Evolutionary conservation across 148 eudicot genomes (phyloP), one percentile per base, ranked within the genome.

Genomic region (Rhododendron mucronatum): DNA sequence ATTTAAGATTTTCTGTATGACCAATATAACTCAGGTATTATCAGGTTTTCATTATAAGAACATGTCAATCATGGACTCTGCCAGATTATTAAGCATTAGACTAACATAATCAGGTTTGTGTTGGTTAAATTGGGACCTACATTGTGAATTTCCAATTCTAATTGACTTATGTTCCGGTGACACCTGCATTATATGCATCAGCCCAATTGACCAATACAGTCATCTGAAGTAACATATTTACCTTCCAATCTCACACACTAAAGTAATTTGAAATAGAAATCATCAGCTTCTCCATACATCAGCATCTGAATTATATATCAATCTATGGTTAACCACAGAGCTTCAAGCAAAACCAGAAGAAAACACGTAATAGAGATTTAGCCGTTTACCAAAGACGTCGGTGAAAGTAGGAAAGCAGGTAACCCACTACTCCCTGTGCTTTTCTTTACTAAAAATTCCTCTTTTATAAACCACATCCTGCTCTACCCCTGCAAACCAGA

Each of bases 351-450:
- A 81, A 86, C 79, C 51, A 86, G 35, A 48, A 81, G 50, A 55
- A 76, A 28, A 57, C 23, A 83, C 45, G 23, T 16, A 53, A 4
- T 21, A 51, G 14, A 30, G 59, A 48, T 71, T 81, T 23, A 55
- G 6, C 51, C 67, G 23, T 84, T 84, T 48, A 35, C 50, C 28
- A 51, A 37, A 37, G 37, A 67, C 55, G 51, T n/a, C 5, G 48
- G 77, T 75, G 26, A 21, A 74, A 75, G 55, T 80, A 89, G 71
- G 84, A 86, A 82, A 77, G 84, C 48, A 85, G 86, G 88, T 63
- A 28, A 82, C 82, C 88, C 33, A 86, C 85, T n/a, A 77, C 39
- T n/a, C 84, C 71, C 16, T 76, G 4, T 9, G 39, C 28, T 76
- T 53, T 77, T 45, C 80, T 74, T 57, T 23, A 21, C 35, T 37